Percentiles rank a stretch among this genome's conserved stretches.
Evolutionary conservation across 2,329 filamentous ascomycete genomes (phyloP).

Genomic region (Stenocarpella maydis): DNA sequence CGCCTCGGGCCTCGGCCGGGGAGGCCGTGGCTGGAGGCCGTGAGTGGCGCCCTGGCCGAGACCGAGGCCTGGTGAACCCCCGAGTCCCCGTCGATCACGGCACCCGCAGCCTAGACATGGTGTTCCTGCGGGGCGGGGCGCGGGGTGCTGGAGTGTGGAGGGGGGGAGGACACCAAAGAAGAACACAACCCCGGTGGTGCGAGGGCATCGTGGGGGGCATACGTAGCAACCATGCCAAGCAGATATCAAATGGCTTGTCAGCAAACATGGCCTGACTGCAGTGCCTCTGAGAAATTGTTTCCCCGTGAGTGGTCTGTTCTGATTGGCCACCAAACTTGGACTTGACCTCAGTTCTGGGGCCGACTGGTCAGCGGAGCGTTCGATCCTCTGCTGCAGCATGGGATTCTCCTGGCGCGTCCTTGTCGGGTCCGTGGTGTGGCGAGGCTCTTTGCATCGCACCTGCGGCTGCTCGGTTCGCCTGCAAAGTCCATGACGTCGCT

Average conservation of each 20-base stretch:
- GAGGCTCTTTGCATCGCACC: background rate
- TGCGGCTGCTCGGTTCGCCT: conserved; percentile 1
- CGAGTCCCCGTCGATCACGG: no score
- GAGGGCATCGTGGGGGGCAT: background rate
- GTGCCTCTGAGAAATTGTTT: conserved; percentile 10
- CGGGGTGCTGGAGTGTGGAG: no score
- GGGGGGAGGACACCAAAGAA: no score
- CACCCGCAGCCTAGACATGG: no score
- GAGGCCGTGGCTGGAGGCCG: background rate
- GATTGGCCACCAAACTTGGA: background rate
- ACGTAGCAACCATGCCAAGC: no score
- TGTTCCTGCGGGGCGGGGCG: no score
- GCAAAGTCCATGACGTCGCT: conserved; percentile 28
- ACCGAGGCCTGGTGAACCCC: background rate
- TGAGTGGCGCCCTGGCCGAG: background rate
- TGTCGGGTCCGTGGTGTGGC: background rate
- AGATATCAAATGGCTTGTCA: no score
- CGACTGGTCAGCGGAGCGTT: background rate
- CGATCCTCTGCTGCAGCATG: conserved; percentile 17
- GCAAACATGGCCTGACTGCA: background rate
- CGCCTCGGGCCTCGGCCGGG: background rate
- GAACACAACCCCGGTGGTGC: background rate
- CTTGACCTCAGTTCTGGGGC: background rate
- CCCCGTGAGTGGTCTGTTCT: background rate
- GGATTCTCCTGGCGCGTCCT: background rate